These are phyloP conservation scores for Carex kokanica DNA, from an alignment of 176 grass and related monocot species.

Conservation along the genomic window DNA sequence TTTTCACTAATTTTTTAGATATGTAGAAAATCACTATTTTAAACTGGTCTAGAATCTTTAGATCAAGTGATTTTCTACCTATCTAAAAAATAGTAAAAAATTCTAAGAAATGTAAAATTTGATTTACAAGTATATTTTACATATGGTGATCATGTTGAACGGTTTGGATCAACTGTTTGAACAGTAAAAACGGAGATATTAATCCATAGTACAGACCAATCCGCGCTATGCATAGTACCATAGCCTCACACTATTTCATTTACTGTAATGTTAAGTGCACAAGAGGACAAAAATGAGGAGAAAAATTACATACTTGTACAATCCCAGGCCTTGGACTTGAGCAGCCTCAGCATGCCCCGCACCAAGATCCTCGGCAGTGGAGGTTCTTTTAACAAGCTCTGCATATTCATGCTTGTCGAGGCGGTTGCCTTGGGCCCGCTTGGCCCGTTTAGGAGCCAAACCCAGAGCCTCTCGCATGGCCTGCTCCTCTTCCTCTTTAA, in stretches of 20 bases:
- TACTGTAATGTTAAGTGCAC: neutral
- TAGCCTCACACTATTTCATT: neutral
- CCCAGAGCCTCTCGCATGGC: slow-evolving; percentile 92
- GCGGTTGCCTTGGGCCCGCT: slow-evolving; percentile 53
- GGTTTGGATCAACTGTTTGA: no score
- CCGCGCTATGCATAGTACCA: no score
- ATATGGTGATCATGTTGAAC: no score
- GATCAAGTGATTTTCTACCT: no score
- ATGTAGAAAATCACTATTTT: no score
- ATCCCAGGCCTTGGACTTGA: slow-evolving; percentile 84
- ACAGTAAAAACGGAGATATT: no score
- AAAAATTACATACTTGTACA: slow-evolving; percentile 74
- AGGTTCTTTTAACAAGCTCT: slow-evolving; percentile 88
- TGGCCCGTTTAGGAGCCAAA: slow-evolving; percentile 82
- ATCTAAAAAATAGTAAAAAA: no score
- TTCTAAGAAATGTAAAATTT: no score
- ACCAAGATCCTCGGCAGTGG: slow-evolving; percentile 88
- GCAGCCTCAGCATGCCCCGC: slow-evolving; percentile 89
- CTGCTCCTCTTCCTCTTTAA: slow-evolving; percentile 97
- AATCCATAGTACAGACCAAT: no score
- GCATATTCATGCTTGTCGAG: slow-evolving; percentile 97
- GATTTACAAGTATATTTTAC: no score
- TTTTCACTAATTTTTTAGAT: no score
- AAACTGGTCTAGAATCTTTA: no score
- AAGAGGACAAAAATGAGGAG: neutral